Evolutionary conservation across 352 stramenopile genomes (phyloP).

Genomic region (Phytophthora pisi): DNA sequence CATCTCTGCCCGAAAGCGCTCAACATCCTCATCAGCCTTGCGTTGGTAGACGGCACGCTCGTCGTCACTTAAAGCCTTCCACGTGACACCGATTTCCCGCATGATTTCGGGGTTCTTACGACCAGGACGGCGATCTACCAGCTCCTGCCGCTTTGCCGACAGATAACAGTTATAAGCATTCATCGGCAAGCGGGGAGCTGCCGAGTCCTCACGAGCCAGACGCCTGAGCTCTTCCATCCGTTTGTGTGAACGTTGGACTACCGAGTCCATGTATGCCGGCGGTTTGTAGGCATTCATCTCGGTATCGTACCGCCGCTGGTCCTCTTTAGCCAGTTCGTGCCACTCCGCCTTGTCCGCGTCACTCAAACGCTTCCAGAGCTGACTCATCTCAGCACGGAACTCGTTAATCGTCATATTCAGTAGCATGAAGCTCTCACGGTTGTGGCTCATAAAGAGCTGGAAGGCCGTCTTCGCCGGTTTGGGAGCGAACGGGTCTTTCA

Average conservation of each 20-base stretch:
- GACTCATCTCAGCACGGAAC: constrained; percentile 61
- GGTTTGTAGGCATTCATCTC: constrained; percentile 60
- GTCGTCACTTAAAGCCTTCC: constrained; percentile 44
- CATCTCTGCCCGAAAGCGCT: constrained; percentile 62
- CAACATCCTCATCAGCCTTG: constrained; percentile 49
- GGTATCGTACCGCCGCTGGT: constrained; percentile 49
- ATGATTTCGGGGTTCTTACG: constrained; percentile 57
- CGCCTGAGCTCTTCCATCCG: constrained; percentile 48
- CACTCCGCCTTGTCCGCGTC: constrained; percentile 52
- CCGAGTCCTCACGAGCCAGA: constrained; percentile 31
- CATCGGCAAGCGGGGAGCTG: constrained; percentile 46
- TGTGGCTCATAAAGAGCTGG: constrained; percentile 65
- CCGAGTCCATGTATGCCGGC: constrained; percentile 40
- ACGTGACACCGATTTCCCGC: constrained; percentile 44
- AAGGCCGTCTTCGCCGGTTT: constrained; percentile 60
- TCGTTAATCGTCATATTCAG: constrained; percentile 61
- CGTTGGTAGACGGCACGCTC: constrained; percentile 42
- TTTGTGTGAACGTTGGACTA: constrained; percentile 25
- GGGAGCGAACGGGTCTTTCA: constrained; percentile 50
- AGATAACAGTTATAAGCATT: constrained; percentile 56
- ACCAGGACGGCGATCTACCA: constrained; percentile 32
- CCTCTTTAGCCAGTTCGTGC: constrained; percentile 52
- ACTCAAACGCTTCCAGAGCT: constrained; percentile 53
- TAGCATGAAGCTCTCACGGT: constrained; percentile 58
- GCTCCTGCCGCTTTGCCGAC: constrained; percentile 40